Percentiles rank a stretch among this genome's conserved stretches.
phyloP scores from a whole-genome alignment of 345 rosid genomes.

The Durio zibethinus region DNA sequence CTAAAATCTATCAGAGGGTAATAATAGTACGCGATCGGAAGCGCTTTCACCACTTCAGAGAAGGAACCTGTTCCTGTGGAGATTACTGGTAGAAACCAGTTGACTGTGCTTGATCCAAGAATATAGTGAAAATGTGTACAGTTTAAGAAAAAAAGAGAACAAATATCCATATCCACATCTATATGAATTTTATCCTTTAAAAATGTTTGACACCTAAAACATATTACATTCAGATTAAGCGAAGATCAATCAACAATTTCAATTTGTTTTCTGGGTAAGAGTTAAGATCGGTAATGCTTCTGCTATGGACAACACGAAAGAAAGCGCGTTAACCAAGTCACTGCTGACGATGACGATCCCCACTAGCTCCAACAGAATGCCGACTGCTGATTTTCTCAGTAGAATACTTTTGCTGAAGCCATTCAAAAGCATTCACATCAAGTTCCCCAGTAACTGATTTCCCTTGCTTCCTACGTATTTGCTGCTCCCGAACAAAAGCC shows the following conservation, averaged over 20 bases:
- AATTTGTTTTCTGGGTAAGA: background rate
- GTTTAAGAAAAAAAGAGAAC: background rate
- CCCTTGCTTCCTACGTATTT: conserved; percentile 81
- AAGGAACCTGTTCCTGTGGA: conserved; percentile 29
- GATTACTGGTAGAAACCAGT: conserved; percentile 18
- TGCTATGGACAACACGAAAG: too few relatives aligned
- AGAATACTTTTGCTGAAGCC: conserved; percentile 83
- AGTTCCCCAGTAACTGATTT: conserved; percentile 87
- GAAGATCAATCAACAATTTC: background rate
- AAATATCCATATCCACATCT: too few relatives aligned
- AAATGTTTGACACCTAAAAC: background rate
- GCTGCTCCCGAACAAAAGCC: conserved; percentile 84
- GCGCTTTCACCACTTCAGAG: conserved; percentile 36
- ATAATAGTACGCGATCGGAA: conserved; percentile 29
- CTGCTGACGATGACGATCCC: conserved; percentile 81
- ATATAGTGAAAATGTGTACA: background rate
- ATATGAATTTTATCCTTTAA: background rate
- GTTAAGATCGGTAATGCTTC: background rate
- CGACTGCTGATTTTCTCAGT: conserved; percentile 84
- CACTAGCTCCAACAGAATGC: conserved; percentile 52
- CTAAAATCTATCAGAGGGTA: conserved; percentile 27
- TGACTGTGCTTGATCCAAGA: background rate
- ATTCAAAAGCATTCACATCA: conserved; percentile 83
- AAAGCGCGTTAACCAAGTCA: conserved; percentile 66
- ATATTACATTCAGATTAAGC: background rate